phyloP scores from a whole-genome alignment of 371 early-diverging fungal species.

The Gilbertella persicaria region DNA sequence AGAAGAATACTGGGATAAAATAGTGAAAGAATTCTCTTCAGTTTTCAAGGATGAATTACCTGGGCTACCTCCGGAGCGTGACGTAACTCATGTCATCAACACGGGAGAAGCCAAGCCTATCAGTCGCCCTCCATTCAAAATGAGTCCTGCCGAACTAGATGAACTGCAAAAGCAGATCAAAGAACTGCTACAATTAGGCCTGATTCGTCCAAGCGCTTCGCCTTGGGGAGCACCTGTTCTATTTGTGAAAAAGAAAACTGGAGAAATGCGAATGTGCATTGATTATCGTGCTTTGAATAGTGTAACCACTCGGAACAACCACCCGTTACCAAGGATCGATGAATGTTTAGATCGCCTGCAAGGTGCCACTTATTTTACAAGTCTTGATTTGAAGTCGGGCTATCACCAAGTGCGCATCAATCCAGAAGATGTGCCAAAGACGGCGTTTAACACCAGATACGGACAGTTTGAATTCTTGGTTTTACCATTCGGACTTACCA shows the following conservation, averaged over 20 bases:
- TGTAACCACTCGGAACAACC: conserved; percentile 42
- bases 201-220: conserved; percentile 17
- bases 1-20: neutral
- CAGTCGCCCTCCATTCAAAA: conserved; percentile 10
- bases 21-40: conserved; percentile 1
- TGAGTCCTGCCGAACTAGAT: conserved; percentile 18
- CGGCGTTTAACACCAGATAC: conserved; percentile 46
- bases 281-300: conserved; percentile 36
- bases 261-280: conserved; percentile 30
- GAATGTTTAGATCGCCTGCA: conserved; percentile 32
- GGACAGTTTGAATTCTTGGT: conserved; percentile 51
- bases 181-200: conserved; percentile 13
- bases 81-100: conserved; percentile 27
- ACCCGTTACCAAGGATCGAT: conserved; percentile 38
- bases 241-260: conserved; percentile 49
- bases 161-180: conserved; percentile 26
- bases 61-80: conserved; percentile 8
- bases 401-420: conserved; percentile 33
- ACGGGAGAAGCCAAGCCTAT: conserved; percentile 20
- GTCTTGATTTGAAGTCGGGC: conserved; percentile 37
- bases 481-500: conserved; percentile 61
- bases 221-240: conserved; percentile 39
- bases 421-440: conserved; percentile 29
- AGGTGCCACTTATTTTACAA: conserved; percentile 29
- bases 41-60: conserved; percentile 7